Conservation (phyloP, 176 grass and related monocot species). For the Carex kokanica region DNA sequence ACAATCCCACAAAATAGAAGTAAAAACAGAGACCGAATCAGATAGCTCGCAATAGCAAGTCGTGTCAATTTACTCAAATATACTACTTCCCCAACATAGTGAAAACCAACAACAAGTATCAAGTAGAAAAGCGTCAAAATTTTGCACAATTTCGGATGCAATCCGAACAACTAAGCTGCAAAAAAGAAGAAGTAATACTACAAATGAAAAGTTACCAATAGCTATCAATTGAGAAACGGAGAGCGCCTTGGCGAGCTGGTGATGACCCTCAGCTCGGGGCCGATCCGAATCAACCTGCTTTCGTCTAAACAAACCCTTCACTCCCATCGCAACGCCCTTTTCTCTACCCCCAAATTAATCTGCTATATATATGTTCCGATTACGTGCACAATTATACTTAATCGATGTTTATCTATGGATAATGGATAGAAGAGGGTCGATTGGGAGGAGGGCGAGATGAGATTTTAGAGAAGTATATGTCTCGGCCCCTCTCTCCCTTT, state of each 20-base stretch:
- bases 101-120: background rate
- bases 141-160: constrained; percentile 13
- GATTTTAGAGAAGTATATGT: constrained; percentile 8
- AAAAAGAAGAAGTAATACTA: background rate
- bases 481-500: constrained; percentile 1
- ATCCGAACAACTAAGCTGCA: background rate
- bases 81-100: background rate
- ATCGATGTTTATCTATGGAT: background rate
- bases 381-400: background rate
- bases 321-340: constrained; percentile 22
- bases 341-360: constrained; percentile 34
- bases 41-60: background rate
- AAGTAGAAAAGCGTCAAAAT: background rate
- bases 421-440: background rate
- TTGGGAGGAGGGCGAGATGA: background rate
- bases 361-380: background rate
- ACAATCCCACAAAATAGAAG: background rate
- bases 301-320: constrained; percentile 56
- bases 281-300: constrained; percentile 95
- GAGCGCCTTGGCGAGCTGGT: constrained; percentile 81
- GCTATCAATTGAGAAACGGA: constrained; percentile 57
- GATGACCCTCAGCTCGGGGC: constrained; percentile 39
- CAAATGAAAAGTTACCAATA: constrained; percentile 46
- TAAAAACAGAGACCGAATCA: background rate
- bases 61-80: background rate